Base-by-base conservation (phyloP, 805 yeast genomes). In the Wickerhamiella nectarea region DNA sequence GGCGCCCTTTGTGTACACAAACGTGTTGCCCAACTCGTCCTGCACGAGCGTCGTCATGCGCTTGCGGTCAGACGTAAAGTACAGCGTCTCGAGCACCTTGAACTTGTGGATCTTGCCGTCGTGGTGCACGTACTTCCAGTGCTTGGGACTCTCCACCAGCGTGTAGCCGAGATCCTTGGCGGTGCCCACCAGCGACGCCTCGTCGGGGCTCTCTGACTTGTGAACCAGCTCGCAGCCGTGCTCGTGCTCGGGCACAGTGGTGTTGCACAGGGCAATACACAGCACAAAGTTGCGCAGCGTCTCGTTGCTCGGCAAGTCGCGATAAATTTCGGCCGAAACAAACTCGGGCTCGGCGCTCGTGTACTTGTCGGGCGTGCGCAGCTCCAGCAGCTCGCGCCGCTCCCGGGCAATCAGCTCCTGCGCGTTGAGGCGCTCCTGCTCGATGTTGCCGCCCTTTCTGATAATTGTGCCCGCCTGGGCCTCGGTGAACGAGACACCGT, bases 171-270 rank as follows among this genome's bases (percentile, higher is more conserved):
- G 52, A 56, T 80, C 89, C 41, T 82, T 65, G 1, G 89, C 89
- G 37, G 73, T 78, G 1, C 79, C 67, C n/a, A 82, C 89, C 43
- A 81, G 66, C 0, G 91, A 87, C 34, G 79, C 75, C 58, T 81
- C 93, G 63, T 81, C 93, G 0, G 93, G 93, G 7, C 86, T 78
- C 56, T 81, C 87, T 1, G 89, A 87, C 53, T 80, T 78, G 62
- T 74, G 78, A 22, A 68, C 67, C 34, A 75, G 57, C 26, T 60
- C 55, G 5, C 6, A 3, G 7, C 56, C 57, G n/a, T 56, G 52
- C 10, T 56, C 60, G 2, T 56, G 56, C 7, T 78, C 85, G 10
- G 85, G 76, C 31, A 80, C 72, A 3, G 78, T 91, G 4, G 85
- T 74, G 54, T 81, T 87, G 52, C 91, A 81, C 18, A 81, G 63